Conservation (phyloP, 192 early-diverging fungal species). For the Podochytrium sp. region DNA sequence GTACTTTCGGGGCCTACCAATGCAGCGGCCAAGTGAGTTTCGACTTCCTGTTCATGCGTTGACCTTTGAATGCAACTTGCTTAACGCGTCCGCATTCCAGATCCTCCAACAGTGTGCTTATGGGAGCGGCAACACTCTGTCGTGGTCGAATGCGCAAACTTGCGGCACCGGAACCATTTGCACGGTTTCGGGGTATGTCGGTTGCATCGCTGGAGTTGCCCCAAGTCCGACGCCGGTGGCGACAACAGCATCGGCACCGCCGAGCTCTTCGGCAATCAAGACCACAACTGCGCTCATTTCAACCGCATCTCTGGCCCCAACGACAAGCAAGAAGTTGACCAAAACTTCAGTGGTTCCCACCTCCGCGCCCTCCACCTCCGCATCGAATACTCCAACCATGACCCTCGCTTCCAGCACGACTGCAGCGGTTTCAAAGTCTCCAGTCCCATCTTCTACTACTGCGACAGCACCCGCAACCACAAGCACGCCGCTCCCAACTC, state of each 20-base stretch:
- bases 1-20: conserved; percentile 4
- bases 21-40: background rate
- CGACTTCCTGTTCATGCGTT: background rate
- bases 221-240: background rate
- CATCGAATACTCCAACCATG: background rate
- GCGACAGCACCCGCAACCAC: background rate
- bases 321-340: background rate
- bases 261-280: too few relatives aligned
- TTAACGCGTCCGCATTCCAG: background rate
- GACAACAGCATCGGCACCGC: too few relatives aligned
- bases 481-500: background rate
- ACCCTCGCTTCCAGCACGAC: background rate
- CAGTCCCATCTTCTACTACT: too few relatives aligned
- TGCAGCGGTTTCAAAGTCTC: too few relatives aligned
- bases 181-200: too few relatives aligned
- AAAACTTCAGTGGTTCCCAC: background rate
- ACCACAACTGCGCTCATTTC: background rate
- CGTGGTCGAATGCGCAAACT: background rate
- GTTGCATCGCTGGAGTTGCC: too few relatives aligned
- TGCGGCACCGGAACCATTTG: background rate
- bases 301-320: background rate
- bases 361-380: background rate
- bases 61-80: background rate
- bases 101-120: background rate
- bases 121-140: background rate